Evolutionary conservation across 2,329 filamentous ascomycete species (phyloP).

Genomic region (Penicillium sp.): DNA sequence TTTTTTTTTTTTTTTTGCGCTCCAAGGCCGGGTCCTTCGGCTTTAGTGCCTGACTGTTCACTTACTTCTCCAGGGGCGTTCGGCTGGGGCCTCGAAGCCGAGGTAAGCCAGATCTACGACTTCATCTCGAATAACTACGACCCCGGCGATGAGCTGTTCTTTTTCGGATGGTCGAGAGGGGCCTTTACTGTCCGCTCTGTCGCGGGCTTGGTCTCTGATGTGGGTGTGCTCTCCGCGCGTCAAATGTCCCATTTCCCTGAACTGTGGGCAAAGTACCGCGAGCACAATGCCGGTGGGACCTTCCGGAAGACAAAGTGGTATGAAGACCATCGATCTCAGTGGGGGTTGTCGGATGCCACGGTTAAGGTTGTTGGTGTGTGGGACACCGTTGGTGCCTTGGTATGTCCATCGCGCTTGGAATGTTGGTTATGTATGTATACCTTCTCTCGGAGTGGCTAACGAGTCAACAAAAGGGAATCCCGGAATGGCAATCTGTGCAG

Average conservation of each 20-base stretch:
- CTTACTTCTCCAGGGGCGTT: no score
- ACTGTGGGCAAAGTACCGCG: no score
- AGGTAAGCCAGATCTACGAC: not conserved
- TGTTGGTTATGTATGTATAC: not conserved
- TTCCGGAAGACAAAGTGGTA: not conserved
- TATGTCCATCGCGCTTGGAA: not conserved
- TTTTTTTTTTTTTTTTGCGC: no score
- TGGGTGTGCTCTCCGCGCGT: no score
- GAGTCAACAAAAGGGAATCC: not conserved
- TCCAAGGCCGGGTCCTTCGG: no score
- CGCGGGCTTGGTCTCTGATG: not conserved
- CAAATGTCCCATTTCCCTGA: no score
- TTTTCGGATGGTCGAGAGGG: conserved; percentile 1
- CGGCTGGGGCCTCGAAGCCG: no score
- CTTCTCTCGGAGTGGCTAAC: not conserved
- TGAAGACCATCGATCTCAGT: not conserved
- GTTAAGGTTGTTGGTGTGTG: conserved; percentile 4
- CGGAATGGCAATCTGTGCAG: not conserved
- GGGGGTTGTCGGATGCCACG: not conserved
- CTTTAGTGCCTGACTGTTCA: no score
- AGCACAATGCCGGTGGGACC: no score
- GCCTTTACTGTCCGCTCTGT: not conserved
- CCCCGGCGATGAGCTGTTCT: not conserved
- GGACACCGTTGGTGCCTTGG: conserved; percentile 1
- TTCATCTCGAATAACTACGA: conserved; percentile 4